Evolutionary conservation across 495 filamentous ascomycete species (phyloP), one percentile per base, ranked within the genome.

Genomic region (Penicillium flavigenum): DNA sequence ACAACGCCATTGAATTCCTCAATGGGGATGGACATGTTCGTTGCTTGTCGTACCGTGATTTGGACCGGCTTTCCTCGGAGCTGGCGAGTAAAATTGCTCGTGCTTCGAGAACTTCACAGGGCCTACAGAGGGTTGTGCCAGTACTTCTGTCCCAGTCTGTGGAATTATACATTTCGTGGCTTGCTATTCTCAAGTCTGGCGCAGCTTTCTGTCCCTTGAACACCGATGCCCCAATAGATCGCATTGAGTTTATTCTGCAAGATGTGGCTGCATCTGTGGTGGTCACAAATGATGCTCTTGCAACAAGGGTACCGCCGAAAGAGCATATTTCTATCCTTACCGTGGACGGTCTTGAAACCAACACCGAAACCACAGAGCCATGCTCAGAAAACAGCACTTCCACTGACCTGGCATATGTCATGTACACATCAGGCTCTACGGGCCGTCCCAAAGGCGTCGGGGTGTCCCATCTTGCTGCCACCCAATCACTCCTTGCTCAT

Each of bases 391-490:
- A 50, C 2, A 52, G 49, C 19, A 20, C 50, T 2, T 45, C 63
- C 22, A 62, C 60, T 2, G 79, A 89, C 60, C 63, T 90, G 7
- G 92, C 91, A 17, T 96, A 96, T 71, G 81, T 96, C 43, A 89
- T 96, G 83, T 96, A 96, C 63, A 96, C 92, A 1, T 91, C 87
- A 14, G 92, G 92, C 12, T 91, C 89, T 6, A 96, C 91, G 0
- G 92, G 92, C n/a, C 81, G 81, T 4, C 92, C 92, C 2, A 96
- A 96, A 73, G 92, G 92, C 0, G 92, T 96, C 2, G 77, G 77
- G 0, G 73, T 96, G 32, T 88, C 89, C 26, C 92, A 96, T 74
- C 69, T 76, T 11, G 88, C 92, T 16, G 90, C 76, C 20, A 86
- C 88, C 1, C 90, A 93, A 61, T 85, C 83, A 57, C 70, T 96